Percentiles rank a stretch among this genome's conserved stretches.
These are phyloP conservation scores for Sclerotinia spermophila DNA, from an alignment of 2,329 filamentous ascomycete genomes.

Conservation along the genomic window DNA sequence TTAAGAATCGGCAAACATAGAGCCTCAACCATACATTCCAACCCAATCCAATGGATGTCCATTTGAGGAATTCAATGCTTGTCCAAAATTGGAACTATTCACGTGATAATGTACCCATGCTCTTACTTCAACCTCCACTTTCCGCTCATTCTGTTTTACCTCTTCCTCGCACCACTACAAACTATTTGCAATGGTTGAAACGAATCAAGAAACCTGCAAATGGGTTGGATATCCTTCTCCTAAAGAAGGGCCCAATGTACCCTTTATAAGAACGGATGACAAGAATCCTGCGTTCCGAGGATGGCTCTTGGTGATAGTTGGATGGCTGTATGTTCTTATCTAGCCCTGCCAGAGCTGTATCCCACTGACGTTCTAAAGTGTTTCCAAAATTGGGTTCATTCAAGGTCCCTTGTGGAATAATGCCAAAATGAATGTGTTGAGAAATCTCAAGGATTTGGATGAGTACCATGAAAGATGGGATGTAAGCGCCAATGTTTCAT, in stretches of 20 bases:
- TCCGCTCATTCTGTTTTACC: neutral
- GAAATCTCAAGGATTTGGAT: conserved; percentile 46
- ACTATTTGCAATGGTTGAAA: conserved; percentile 1
- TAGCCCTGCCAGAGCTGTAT: neutral
- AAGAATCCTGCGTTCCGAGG: conserved; percentile 71
- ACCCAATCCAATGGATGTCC: neutral
- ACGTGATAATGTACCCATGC: neutral
- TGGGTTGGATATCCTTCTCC: conserved; percentile 31
- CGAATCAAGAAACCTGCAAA: neutral
- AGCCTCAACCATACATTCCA: neutral
- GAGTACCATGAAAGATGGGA: conserved; percentile 46
- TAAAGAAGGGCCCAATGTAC: conserved; percentile 34
- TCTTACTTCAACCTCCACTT: conserved; percentile 2
- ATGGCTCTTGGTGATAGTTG: conserved; percentile 56
- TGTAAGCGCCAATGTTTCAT: conserved; percentile 38
- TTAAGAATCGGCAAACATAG: neutral
- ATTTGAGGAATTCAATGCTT: neutral
- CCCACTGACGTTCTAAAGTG: conserved; percentile 34
- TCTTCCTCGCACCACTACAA: neutral
- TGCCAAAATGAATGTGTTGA: conserved; percentile 52
- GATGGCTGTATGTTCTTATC: conserved; percentile 51
- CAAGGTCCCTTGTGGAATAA: conserved; percentile 68
- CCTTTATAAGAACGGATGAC: conserved; percentile 48
- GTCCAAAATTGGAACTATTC: neutral
- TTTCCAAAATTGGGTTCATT: conserved; percentile 57